Conservation (phyloP, 441 rosid genomes). For the Macaranga tanarius region DNA sequence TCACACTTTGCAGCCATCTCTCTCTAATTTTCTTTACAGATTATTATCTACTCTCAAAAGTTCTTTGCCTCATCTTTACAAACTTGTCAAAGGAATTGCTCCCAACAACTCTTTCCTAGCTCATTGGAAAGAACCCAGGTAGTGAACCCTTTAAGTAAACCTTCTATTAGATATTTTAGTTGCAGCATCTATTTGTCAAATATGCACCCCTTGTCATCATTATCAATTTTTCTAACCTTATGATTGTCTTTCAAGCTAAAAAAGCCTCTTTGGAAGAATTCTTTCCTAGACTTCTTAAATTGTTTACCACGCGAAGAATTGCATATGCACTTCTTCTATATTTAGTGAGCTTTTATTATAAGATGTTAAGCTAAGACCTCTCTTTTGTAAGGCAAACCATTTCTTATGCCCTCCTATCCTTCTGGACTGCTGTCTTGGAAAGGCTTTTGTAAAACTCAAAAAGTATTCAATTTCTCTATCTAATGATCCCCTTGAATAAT, state of each 20-base stretch:
- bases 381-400: background rate
- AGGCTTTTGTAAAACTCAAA: background rate
- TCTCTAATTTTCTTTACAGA: background rate
- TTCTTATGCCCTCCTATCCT: background rate
- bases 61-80: background rate
- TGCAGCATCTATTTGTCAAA: background rate
- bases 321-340: background rate
- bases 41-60: background rate
- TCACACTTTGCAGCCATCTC: background rate
- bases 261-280: background rate
- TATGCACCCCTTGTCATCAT: background rate
- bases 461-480: background rate
- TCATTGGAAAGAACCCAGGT: too few relatives aligned
- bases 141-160: background rate
- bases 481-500: background rate
- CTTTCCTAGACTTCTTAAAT: background rate
- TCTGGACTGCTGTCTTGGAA: background rate
- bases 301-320: background rate
- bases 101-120: too few relatives aligned
- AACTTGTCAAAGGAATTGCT: slow-evolving; percentile 4
- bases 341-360: background rate
- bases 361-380: background rate
- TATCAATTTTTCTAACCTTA: background rate
- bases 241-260: background rate
- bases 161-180: too few relatives aligned